Evolutionary conservation across 371 early-diverging fungal species (phyloP).

Genomic region (Zychaea mexicana): DNA sequence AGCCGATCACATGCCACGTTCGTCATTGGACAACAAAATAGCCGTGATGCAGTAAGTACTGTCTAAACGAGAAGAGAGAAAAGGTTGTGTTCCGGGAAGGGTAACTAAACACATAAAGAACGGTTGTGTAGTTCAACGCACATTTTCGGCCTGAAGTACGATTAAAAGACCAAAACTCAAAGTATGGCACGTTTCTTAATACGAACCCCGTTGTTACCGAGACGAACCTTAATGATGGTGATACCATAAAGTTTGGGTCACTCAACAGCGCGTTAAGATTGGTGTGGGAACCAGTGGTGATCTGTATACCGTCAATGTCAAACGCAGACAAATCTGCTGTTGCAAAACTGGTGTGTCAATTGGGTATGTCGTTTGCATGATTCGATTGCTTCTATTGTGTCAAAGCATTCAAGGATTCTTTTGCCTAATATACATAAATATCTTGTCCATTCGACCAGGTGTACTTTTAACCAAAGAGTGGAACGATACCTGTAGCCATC

Average conservation of each 20-base stretch:
- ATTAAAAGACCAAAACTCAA: neutral
- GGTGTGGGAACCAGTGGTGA: conserved; percentile 1
- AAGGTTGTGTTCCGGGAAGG: too few relatives aligned
- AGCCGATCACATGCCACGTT: conserved; percentile 6
- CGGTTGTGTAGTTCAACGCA: neutral
- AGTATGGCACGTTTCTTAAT: conserved; percentile 7
- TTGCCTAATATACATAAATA: neutral
- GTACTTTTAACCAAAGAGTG: conserved; percentile 6
- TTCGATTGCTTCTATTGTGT: neutral
- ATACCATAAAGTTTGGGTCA: conserved; percentile 2
- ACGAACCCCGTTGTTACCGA: neutral
- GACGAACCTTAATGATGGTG: neutral
- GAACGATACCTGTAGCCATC: neutral
- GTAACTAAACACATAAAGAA: neutral
- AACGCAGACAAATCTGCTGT: neutral
- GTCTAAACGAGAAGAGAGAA: neutral
- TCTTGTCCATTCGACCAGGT: neutral
- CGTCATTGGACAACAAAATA: neutral
- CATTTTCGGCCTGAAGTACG: neutral
- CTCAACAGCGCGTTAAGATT: conserved; percentile 4
- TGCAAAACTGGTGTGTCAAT: neutral
- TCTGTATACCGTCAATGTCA: conserved; percentile 4
- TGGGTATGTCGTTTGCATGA: neutral
- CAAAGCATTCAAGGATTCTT: neutral
- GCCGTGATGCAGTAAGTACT: neutral